Conservation (phyloP, 139 green algal species). For the Marvania coccoides region DNA sequence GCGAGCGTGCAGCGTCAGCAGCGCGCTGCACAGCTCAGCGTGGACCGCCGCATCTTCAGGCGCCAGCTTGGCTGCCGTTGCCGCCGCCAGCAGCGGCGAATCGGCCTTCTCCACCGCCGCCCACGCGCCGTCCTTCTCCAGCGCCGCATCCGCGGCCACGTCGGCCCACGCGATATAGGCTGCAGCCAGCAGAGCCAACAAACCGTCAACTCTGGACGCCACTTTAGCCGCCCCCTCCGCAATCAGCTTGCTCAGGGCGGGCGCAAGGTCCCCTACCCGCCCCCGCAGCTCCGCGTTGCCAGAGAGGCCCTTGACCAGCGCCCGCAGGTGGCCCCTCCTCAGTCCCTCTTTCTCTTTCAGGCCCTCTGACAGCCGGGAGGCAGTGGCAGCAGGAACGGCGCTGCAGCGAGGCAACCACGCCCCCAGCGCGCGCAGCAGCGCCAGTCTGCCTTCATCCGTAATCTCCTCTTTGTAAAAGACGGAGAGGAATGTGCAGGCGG, state of each 20-base stretch:
- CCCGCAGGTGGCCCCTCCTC: conserved; percentile 17
- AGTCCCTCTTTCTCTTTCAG: conserved; percentile 44
- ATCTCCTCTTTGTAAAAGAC: conserved; percentile 30
- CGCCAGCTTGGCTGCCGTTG: conserved; percentile 40
- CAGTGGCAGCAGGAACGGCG: background rate
- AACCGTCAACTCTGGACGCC: conserved; percentile 26
- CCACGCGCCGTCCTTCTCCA: conserved; percentile 41
- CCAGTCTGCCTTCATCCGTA: conserved; percentile 43
- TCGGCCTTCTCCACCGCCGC: conserved; percentile 17
- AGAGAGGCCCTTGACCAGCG: conserved; percentile 1
- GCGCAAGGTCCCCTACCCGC: conserved; percentile 1
- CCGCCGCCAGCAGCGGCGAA: conserved; percentile 39
- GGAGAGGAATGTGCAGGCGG: conserved; percentile 11
- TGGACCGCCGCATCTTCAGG: conserved; percentile 30
- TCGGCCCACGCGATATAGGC: conserved; percentile 26
- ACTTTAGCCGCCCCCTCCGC: conserved; percentile 44
- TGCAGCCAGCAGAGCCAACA: conserved; percentile 29
- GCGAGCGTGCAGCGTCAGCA: conserved; percentile 13
- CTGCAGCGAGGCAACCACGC: conserved; percentile 36
- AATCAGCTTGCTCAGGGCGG: conserved; percentile 27
- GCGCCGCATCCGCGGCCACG: conserved; percentile 11
- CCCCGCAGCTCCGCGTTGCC: background rate
- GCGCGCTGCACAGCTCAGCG: conserved; percentile 14
- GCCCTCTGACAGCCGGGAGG: background rate
- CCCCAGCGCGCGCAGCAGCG: conserved; percentile 28